Percentiles rank a stretch among this genome's conserved stretches.
phyloP scores from a whole-genome alignment of 1,139 yeast genomes.

The Sugiyamaella castrensis region DNA sequence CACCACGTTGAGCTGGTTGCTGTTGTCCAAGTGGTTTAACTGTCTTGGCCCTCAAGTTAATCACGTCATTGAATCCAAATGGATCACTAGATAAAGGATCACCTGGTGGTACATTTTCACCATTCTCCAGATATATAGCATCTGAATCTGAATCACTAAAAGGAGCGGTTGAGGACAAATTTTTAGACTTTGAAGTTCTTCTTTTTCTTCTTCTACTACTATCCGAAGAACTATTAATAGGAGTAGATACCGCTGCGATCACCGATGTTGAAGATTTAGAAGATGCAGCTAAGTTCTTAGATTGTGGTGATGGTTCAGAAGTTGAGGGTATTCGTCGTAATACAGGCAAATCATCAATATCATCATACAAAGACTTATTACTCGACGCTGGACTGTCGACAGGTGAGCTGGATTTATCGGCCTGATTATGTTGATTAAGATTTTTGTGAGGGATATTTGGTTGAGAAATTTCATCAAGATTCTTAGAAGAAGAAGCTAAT shows the following conservation, averaged over 20 bases:
- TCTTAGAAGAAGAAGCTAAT: constrained; percentile 1
- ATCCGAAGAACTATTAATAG: no score
- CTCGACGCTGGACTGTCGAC: background rate
- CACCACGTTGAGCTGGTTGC: background rate
- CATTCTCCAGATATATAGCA: constrained; percentile 5
- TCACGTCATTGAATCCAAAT: constrained; percentile 14
- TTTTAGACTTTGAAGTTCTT: background rate
- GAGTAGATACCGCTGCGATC: no score
- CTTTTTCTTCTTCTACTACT: background rate
- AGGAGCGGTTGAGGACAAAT: background rate
- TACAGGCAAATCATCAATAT: background rate
- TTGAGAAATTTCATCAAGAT: background rate
- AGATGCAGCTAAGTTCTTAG: background rate
- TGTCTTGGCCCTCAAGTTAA: background rate
- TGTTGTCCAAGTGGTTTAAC: no score
- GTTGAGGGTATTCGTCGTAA: background rate
- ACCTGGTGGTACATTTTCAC: constrained; percentile 10
- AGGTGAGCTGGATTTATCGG: background rate
- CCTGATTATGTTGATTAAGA: background rate
- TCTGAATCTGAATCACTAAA: background rate
- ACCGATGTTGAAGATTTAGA: no score
- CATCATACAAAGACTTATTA: background rate
- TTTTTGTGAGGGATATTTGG: background rate
- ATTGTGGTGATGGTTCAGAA: background rate
- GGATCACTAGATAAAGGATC: constrained; percentile 14